Conservation (phyloP, 371 early-diverging fungal genomes). For the Cokeromyces recurvatus region DNA sequence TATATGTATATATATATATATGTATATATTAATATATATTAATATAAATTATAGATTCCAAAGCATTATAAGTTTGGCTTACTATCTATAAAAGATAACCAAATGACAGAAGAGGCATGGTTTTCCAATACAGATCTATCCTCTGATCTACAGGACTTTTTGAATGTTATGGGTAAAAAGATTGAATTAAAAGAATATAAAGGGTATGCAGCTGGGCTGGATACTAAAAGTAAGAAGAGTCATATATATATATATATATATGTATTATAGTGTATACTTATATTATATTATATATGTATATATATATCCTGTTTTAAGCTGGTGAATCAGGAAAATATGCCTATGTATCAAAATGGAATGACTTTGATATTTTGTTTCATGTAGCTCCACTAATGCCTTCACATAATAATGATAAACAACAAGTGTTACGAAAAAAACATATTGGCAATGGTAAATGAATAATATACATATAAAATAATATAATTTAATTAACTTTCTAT, state of each 20-base stretch:
- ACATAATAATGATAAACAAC: constrained; percentile 66
- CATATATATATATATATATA: too few relatives aligned
- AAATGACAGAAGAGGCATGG: constrained; percentile 75
- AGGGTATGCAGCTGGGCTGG: constrained; percentile 81
- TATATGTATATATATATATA: too few relatives aligned
- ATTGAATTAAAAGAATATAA: constrained; percentile 73
- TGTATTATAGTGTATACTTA: too few relatives aligned
- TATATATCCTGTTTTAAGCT: too few relatives aligned
- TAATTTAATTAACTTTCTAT: neutral
- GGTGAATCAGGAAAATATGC: constrained; percentile 72
- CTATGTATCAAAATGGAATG: constrained; percentile 72
- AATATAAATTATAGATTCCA: constrained; percentile 64
- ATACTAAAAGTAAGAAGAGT: constrained; percentile 67
- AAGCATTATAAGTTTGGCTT: constrained; percentile 82
- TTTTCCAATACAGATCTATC: constrained; percentile 64
- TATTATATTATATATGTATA: too few relatives aligned
- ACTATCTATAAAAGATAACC: constrained; percentile 56
- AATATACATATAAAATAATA: neutral
- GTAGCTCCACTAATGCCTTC: constrained; percentile 74
- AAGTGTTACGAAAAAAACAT: constrained; percentile 77
- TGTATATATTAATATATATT: too few relatives aligned
- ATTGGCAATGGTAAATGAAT: constrained; percentile 70
- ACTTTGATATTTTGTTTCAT: constrained; percentile 82
- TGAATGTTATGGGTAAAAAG: constrained; percentile 66
- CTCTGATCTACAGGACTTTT: constrained; percentile 56